These are phyloP conservation scores for Ampelocalamus luodianensis DNA, from an alignment of 176 grass and related monocot genomes.

Conservation along the genomic window DNA sequence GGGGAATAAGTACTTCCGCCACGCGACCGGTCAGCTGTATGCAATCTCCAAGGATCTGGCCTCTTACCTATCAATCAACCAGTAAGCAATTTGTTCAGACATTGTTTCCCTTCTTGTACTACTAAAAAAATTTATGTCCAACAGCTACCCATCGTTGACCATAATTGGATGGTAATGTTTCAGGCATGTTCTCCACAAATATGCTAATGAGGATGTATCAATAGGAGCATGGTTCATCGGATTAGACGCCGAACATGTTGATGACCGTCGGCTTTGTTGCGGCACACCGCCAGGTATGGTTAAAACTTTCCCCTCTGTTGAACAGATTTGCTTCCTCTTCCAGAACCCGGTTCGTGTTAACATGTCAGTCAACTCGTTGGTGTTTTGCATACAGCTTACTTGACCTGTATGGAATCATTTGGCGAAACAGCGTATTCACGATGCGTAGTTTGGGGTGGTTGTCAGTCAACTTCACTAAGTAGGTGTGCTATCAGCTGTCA, in stretches of 20 bases:
- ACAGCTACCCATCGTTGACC: conserved; percentile 19
- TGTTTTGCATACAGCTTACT: background rate
- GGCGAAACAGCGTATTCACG: background rate
- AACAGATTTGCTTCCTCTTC: background rate
- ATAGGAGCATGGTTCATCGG: conserved; percentile 78
- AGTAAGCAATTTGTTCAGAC: conserved; percentile 34
- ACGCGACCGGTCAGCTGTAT: conserved; percentile 58
- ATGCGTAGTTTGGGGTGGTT: conserved; percentile 36
- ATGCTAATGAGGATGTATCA: conserved; percentile 80
- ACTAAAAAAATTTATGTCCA: background rate
- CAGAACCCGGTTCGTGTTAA: background rate
- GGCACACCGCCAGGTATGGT: conserved; percentile 62
- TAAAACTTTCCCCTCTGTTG: background rate
- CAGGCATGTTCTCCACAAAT: conserved; percentile 81
- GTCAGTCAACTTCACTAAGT: conserved; percentile 53
- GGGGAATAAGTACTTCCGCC: conserved; percentile 69
- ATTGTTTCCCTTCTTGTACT: background rate
- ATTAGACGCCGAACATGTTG: conserved; percentile 63
- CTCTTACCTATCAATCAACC: conserved; percentile 64
- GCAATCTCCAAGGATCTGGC: conserved; percentile 72
- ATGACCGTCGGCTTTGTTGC: conserved; percentile 70
- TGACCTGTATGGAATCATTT: conserved; percentile 28
- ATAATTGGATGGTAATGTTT: conserved; percentile 11
- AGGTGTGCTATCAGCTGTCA: conserved; percentile 47
- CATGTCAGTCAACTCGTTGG: conserved; percentile 7